A percentile compares a stretch with the other conserved stretches of the same genome.
These are phyloP conservation scores for Haberlea rhodopensis DNA, from an alignment of 257 asterid species.

Conservation along the genomic window DNA sequence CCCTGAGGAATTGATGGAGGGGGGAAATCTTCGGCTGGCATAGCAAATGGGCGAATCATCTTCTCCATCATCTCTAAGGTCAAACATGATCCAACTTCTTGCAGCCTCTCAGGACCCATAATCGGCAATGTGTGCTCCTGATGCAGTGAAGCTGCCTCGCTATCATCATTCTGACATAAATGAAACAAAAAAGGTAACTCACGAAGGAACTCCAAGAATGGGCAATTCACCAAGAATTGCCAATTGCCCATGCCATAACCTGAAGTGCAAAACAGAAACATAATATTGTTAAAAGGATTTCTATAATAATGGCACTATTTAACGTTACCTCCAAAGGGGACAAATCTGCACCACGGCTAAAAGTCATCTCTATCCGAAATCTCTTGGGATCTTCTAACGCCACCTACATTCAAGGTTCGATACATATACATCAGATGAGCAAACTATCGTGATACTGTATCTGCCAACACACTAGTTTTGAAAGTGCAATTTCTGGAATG, in stretches of 20 bases:
- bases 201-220: neutral
- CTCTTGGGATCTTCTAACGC: conserved; percentile 83
- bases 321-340: conserved; percentile 76
- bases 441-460: no score
- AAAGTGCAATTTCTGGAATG: neutral
- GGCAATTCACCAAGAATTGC: neutral
- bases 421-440: neutral
- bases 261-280: no score
- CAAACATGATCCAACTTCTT: conserved; percentile 71
- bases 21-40: conserved; percentile 96
- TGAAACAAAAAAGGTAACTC: neutral
- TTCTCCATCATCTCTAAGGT: conserved; percentile 78
- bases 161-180: conserved; percentile 60
- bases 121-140: conserved; percentile 90
- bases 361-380: conserved; percentile 78
- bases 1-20: conserved; percentile 85
- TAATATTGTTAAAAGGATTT: no score
- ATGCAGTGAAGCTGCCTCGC: conserved; percentile 62
- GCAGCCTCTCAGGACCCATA: conserved; percentile 93
- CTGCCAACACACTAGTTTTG: neutral
- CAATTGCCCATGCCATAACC: no score
- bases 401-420: conserved; percentile 46
- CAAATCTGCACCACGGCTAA: conserved; percentile 91
- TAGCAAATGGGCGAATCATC: conserved; percentile 74
- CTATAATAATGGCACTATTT: neutral